A percentile compares a stretch with the other conserved stretches of the same genome.
Conservation (phyloP, 148 eudicot species). For the Camellia japonica region DNA sequence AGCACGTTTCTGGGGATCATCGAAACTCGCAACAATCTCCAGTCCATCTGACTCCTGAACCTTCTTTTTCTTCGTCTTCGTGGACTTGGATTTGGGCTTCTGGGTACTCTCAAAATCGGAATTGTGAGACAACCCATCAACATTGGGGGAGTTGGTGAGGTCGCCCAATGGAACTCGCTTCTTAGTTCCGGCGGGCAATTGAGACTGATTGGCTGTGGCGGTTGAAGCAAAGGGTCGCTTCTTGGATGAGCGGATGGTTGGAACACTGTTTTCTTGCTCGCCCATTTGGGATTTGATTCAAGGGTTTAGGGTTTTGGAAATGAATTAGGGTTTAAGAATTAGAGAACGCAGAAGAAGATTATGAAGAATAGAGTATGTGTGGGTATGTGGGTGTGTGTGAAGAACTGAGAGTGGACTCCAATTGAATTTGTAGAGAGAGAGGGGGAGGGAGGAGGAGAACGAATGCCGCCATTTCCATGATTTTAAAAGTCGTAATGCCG, state of each 20-base stretch:
- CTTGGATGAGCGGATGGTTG: conserved; percentile 17
- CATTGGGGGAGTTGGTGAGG: conserved; percentile 27
- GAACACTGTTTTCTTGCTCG: conserved; percentile 10
- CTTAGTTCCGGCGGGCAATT: conserved; percentile 13
- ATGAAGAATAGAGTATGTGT: not conserved
- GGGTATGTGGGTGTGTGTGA: too few relatives aligned
- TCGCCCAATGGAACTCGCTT: conserved; percentile 44
- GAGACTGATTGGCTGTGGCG: conserved; percentile 5
- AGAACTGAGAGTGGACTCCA: too few relatives aligned
- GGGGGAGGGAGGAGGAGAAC: not conserved
- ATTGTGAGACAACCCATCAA: conserved; percentile 4
- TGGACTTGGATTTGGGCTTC: conserved; percentile 7
- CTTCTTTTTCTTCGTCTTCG: conserved; percentile 6
- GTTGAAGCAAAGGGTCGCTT: conserved; percentile 29
- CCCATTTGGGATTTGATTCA: conserved; percentile 1
- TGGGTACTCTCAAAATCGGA: conserved; percentile 13
- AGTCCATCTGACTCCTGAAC: not conserved
- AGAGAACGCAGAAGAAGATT: too few relatives aligned
- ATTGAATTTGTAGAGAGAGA: too few relatives aligned
- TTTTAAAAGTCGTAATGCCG: conserved; percentile 26
- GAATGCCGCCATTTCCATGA: conserved; percentile 26
- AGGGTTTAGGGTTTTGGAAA: conserved; percentile 2
- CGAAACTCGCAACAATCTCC: conserved; percentile 3
- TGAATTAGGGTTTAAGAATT: conserved; percentile 2
- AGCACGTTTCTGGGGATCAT: conserved; percentile 15